phyloP scores from a whole-genome alignment of 164 flowering plant species.

The Piper betle region DNA sequence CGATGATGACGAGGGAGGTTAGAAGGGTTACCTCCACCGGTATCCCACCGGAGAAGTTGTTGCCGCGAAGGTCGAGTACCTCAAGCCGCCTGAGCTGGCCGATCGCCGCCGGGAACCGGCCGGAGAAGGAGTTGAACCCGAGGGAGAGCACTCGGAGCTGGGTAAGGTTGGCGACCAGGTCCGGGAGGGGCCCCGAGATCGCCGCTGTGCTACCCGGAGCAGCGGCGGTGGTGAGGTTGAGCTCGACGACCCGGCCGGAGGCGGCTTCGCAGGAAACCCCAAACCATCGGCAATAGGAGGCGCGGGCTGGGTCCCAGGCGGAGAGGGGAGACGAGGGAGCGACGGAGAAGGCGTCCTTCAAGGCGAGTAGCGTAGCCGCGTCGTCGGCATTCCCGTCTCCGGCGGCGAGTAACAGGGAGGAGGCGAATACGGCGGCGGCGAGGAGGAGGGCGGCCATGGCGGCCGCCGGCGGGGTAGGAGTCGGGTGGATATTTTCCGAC shows the following conservation, averaged over 20 bases:
- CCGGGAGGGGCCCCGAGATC: constrained; percentile 22
- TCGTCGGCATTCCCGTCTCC: constrained; percentile 18
- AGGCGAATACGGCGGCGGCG: constrained; percentile 6
- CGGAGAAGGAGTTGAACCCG: constrained; percentile 29
- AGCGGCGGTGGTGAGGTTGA: constrained; percentile 15
- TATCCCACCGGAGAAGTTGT: constrained; percentile 46
- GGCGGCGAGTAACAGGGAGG: constrained; percentile 4
- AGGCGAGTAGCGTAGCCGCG: constrained; percentile 27
- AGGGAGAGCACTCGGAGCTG: constrained; percentile 32
- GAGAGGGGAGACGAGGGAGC: constrained; percentile 25
- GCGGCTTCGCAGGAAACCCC: constrained; percentile 36
- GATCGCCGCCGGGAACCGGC: constrained; percentile 40
- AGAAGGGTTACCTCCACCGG: constrained; percentile 32
- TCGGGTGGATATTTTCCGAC: no score
- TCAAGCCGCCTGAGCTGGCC: constrained; percentile 27
- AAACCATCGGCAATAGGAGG: constrained; percentile 35
- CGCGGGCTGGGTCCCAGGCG: constrained; percentile 22
- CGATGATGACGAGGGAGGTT: constrained; percentile 28
- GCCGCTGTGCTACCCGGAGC: constrained; percentile 6
- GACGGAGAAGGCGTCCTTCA: constrained; percentile 25
- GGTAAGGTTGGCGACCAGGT: constrained; percentile 27
- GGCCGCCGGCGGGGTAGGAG: constrained; percentile 2
- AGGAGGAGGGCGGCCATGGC: constrained; percentile 4
- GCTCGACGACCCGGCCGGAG: constrained; percentile 26
- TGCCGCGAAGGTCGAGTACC: constrained; percentile 43